phyloP scores from a whole-genome alignment of 2,329 filamentous ascomycete species.

The Colletotrichum plurivorum region DNA sequence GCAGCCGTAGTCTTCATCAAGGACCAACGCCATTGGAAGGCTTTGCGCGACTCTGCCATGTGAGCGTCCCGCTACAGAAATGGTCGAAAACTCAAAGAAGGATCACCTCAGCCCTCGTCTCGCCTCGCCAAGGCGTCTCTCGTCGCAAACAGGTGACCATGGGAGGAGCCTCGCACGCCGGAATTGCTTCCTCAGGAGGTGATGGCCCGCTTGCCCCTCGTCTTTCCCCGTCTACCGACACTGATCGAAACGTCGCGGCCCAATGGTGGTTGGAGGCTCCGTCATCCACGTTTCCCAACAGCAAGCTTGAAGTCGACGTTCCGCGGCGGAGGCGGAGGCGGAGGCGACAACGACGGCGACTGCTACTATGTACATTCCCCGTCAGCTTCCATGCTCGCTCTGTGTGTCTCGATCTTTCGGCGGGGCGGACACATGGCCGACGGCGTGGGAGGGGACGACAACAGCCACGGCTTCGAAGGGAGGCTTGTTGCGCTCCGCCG shows the following conservation, averaged over 20 bases:
- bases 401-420: slow-evolving; percentile 13
- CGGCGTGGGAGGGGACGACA: slow-evolving; percentile 12
- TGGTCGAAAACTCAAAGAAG: slow-evolving; percentile 19
- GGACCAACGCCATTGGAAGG: neutral
- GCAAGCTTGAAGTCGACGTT: neutral
- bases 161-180: neutral
- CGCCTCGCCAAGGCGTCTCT: slow-evolving; percentile 11
- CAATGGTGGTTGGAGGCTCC: neutral
- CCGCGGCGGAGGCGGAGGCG: neutral
- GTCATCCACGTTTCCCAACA: neutral
- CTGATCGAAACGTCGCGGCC: slow-evolving; percentile 1
- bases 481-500: slow-evolving; percentile 33
- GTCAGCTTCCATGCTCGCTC: neutral
- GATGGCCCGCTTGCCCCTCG: slow-evolving; percentile 6
- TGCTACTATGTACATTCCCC: slow-evolving; percentile 12
- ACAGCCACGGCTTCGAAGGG: slow-evolving; percentile 29
- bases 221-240: neutral
- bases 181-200: no score
- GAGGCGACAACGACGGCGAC: neutral
- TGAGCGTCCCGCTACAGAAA: slow-evolving; percentile 31
- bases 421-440: slow-evolving; percentile 28
- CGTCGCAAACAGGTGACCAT: slow-evolving; percentile 23
- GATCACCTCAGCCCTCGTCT: neutral
- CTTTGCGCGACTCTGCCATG: neutral
- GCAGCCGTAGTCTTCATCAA: neutral